Base-by-base conservation (phyloP, 768 basidiomycete species). In the Collybia sp. region DNA sequence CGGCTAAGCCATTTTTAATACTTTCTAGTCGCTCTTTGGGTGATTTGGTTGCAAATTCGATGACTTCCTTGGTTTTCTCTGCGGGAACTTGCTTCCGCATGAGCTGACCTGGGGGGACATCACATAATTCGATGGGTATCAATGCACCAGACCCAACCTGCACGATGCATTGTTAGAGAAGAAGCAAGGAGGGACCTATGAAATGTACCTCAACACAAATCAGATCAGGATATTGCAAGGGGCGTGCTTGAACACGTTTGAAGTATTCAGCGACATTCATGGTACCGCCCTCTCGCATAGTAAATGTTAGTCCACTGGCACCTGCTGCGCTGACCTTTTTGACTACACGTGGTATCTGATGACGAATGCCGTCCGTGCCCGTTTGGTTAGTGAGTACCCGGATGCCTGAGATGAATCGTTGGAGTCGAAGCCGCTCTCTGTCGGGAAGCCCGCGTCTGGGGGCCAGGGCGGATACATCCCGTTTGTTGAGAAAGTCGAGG, bases 41-140 rank as follows among this genome's bases (percentile, higher is more conserved):
- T 44, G 61, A 71, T 61, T 81, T 83, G 10, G 85, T 85, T 1
- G 83, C 80, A 50, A 86, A 86, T 0, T 75, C 73, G 1, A 85
- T 66, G 2, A 86, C 82, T 2, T 75, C 70, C 47, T 72, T 80
- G 0, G 80, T 85, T 56, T 77, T 80, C 50, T 85, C 80, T 0
- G 80, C 66, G 0, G 84, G 83, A 1, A 86, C 74, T 50, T 84
- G 83, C 51, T 83, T 85, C 36, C 82, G 71, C 79, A 83, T 83
- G 44, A 85, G 80, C 49, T 86, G 85, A 0, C 83, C 83, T 0
- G 71, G 61, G 0, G 73, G 70, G 3, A 86, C 79, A 0, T 55
- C 59, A 57, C 85, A 86, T 2, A 81, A 61, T 57, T 86, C 83
- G 2, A 86, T 56, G 0, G 85, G 85, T 13, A 85, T 67, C 16